Percentiles rank a stretch among this genome's conserved stretches.
These are phyloP conservation scores for Pyrenochaeta sp. DNA, from an alignment of 2,329 filamentous ascomycete genomes.

Conservation along the genomic window DNA sequence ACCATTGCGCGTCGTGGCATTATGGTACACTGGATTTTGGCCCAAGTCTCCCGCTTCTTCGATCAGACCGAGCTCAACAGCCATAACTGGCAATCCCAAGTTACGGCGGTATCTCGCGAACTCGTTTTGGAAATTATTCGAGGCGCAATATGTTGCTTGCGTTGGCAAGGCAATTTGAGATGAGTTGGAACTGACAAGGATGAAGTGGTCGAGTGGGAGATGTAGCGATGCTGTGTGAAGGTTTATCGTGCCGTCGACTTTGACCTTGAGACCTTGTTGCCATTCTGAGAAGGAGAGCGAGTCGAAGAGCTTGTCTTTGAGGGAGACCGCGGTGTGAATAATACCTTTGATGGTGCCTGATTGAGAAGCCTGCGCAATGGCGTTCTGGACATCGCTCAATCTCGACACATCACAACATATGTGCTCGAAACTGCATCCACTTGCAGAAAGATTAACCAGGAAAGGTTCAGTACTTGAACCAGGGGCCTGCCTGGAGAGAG, in stretches of 20 bases:
- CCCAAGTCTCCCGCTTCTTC: slow-evolving; percentile 24
- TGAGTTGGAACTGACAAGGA: slow-evolving; percentile 26
- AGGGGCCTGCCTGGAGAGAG: slow-evolving; percentile 3
- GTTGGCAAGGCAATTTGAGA: slow-evolving; percentile 19
- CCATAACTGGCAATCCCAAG: slow-evolving; percentile 20
- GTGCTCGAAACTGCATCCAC: slow-evolving; percentile 1
- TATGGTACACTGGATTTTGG: slow-evolving; percentile 4
- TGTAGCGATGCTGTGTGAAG: slow-evolving; percentile 25
- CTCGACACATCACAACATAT: slow-evolving; percentile 14
- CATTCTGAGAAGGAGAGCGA: slow-evolving; percentile 1
- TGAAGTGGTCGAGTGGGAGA: slow-evolving; percentile 34
- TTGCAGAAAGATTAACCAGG: neutral
- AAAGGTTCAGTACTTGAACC: slow-evolving; percentile 2
- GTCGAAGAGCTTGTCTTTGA: slow-evolving; percentile 13
- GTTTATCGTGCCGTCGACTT: slow-evolving; percentile 35
- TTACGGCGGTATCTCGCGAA: slow-evolving; percentile 24
- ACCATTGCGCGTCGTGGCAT: slow-evolving; percentile 14
- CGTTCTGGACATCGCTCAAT: slow-evolving; percentile 4
- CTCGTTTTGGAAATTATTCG: slow-evolving; percentile 28
- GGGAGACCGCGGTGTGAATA: slow-evolving; percentile 16
- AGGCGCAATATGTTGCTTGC: slow-evolving; percentile 29
- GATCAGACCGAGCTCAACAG: slow-evolving; percentile 34
- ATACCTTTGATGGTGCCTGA: slow-evolving; percentile 16
- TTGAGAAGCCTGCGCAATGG: neutral
- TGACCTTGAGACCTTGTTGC: slow-evolving; percentile 20